These are phyloP conservation scores for Dimargaris cristalligena DNA, from an alignment of 192 early-diverging fungal species.

Conservation along the genomic window DNA sequence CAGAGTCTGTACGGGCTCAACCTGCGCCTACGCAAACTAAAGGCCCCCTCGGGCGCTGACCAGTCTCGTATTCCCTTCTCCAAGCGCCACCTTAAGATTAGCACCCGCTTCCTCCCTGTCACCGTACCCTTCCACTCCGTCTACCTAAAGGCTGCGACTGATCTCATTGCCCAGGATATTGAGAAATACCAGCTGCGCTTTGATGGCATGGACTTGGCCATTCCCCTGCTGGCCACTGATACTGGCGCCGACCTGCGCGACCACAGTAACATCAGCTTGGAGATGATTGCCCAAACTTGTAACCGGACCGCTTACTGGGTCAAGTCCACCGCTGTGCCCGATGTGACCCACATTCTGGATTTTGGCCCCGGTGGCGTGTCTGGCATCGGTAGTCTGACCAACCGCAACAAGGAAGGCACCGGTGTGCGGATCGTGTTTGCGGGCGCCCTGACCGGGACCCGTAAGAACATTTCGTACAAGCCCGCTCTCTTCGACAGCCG, in stretches of 20 bases:
- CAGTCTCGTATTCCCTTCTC: constrained; percentile 77
- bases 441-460: constrained; percentile 11
- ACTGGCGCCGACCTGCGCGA: constrained; percentile 61
- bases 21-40: constrained; percentile 78
- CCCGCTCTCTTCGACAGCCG: constrained; percentile 64
- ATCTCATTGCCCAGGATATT: constrained; percentile 50
- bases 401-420: constrained; percentile 74
- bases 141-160: constrained; percentile 51
- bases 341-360: constrained; percentile 77
- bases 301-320: constrained; percentile 60
- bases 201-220: constrained; percentile 39
- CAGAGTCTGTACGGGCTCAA: constrained; percentile 87
- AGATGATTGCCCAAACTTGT: constrained; percentile 56
- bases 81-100: constrained; percentile 81
- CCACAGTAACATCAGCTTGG: constrained; percentile 35
- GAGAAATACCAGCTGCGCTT: constrained; percentile 41
- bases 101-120: constrained; percentile 81
- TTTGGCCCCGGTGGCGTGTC: constrained; percentile 78
- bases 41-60: constrained; percentile 67
- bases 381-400: constrained; percentile 69
- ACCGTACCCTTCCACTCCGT: constrained; percentile 80
- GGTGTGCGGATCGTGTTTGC: constrained; percentile 41
- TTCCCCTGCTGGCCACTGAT: constrained; percentile 67
- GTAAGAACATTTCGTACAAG: constrained; percentile 45
- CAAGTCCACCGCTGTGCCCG: constrained; percentile 30